Conservation (phyloP, 768 basidiomycete genomes). For the Russula foetens region DNA sequence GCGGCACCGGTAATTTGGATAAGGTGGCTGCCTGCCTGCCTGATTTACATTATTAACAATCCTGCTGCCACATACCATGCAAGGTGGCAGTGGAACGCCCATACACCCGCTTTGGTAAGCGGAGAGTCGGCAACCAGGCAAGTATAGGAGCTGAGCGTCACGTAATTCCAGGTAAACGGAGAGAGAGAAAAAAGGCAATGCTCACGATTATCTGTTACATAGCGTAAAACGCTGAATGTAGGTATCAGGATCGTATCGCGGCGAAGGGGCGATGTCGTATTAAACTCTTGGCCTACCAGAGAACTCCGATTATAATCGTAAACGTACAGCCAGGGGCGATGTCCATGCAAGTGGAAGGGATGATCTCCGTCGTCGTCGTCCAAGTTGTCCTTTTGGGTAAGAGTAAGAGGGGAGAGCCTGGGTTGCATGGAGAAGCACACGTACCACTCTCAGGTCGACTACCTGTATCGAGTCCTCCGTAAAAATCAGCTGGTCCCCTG, state of each 20-base stretch:
- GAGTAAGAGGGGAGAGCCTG: neutral
- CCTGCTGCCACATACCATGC: conserved; percentile 17
- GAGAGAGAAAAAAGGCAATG: neutral
- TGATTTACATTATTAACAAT: conserved; percentile 14
- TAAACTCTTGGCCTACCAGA: conserved; percentile 12
- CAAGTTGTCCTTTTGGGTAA: conserved; percentile 5
- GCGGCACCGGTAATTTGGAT: conserved; percentile 6
- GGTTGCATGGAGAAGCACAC: neutral
- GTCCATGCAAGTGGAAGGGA: conserved; percentile 16
- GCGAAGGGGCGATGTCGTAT: conserved; percentile 8
- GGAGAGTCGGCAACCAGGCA: too few relatives aligned
- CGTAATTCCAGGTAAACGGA: neutral
- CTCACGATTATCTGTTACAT: conserved; percentile 17
- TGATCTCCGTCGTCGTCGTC: conserved; percentile 19
- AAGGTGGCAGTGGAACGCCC: conserved; percentile 18
- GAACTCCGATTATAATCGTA: neutral
- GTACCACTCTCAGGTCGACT: conserved; percentile 9
- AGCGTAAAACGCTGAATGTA: conserved; percentile 11
- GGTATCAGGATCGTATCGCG: conserved; percentile 19
- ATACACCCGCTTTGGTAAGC: conserved; percentile 3
- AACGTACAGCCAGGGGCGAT: conserved; percentile 14
- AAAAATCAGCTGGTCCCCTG: conserved; percentile 6
- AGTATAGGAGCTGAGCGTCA: neutral
- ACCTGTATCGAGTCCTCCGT: conserved; percentile 17
- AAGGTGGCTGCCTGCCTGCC: neutral